A percentile compares a stretch with the other conserved stretches of the same genome.
These are phyloP conservation scores for Panaeolus cyanescens DNA, from an alignment of 768 basidiomycete genomes.

Conservation along the genomic window DNA sequence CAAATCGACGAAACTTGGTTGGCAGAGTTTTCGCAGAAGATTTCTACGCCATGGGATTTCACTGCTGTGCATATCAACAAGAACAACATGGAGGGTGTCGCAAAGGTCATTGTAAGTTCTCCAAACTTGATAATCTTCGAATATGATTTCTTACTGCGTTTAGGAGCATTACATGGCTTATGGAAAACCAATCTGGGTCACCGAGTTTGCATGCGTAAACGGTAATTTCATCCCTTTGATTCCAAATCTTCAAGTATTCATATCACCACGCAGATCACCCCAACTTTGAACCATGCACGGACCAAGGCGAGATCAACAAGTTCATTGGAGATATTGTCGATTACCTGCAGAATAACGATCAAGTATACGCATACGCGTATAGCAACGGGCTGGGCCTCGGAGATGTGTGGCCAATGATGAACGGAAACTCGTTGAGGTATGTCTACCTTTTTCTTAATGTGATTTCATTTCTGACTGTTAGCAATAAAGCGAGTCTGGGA, in stretches of 20 bases:
- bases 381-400: conserved; percentile 50
- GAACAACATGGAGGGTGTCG: conserved; percentile 44
- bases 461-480: conserved; percentile 1
- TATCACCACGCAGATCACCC: conserved; percentile 28
- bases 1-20: conserved; percentile 53
- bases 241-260: neutral
- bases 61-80: conserved; percentile 53
- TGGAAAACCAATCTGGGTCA: conserved; percentile 49
- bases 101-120: conserved; percentile 39
- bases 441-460: neutral
- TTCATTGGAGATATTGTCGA: conserved; percentile 42
- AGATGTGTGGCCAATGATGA: conserved; percentile 46
- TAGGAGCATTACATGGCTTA: conserved; percentile 46
- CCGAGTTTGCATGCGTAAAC: conserved; percentile 51
- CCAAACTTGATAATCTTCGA: neutral
- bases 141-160: neutral
- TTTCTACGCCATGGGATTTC: conserved; percentile 45
- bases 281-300: conserved; percentile 43
- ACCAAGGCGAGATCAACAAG: conserved; percentile 42
- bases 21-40: conserved; percentile 35
- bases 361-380: conserved; percentile 46
- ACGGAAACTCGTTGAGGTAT: conserved; percentile 36
- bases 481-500: conserved; percentile 37
- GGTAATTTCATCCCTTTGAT: conserved; percentile 22
- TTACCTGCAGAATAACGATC: conserved; percentile 36